These are phyloP conservation scores for Lippia alba DNA, from an alignment of 305 asterid genomes.

Conservation along the genomic window DNA sequence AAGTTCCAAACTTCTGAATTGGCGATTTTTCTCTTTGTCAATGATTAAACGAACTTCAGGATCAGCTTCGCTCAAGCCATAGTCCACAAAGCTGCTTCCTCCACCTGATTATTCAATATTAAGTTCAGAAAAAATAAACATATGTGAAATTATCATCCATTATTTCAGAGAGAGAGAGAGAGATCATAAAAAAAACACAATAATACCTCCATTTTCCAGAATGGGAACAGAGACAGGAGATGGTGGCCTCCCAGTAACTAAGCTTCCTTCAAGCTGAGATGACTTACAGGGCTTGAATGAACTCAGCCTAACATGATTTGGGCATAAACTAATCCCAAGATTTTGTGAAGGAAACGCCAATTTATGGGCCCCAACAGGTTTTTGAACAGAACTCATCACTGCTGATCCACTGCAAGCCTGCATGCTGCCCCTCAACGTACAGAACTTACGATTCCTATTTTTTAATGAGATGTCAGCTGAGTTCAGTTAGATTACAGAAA, in stretches of 20 bases:
- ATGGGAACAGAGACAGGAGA: slow-evolving; percentile 62
- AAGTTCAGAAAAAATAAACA: too few species aligned
- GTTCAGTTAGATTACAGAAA: not conserved
- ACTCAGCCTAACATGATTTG: slow-evolving; percentile 44
- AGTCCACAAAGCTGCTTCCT: slow-evolving; percentile 64
- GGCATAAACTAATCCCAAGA: slow-evolving; percentile 41
- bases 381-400: slow-evolving; percentile 52
- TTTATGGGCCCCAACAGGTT: slow-evolving; percentile 47
- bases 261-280: slow-evolving; percentile 63
- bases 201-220: slow-evolving; percentile 62
- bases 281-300: slow-evolving; percentile 58
- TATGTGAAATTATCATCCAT: too few species aligned
- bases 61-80: slow-evolving; percentile 70
- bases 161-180: too few species aligned
- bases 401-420: slow-evolving; percentile 58
- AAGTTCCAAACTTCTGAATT: slow-evolving; percentile 88
- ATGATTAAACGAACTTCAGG: slow-evolving; percentile 78
- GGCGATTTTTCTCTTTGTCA: slow-evolving; percentile 85
- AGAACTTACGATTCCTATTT: slow-evolving; percentile 13
- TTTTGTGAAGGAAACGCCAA: slow-evolving; percentile 45
- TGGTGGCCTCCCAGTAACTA: slow-evolving; percentile 70
- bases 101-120: slow-evolving; percentile 48
- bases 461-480: slow-evolving; percentile 21
- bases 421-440: slow-evolving; percentile 36
- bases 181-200: too few species aligned